Percentiles rank a stretch among this genome's conserved stretches.
These are phyloP conservation scores for Marchantia polymorpha DNA, from an alignment of 225 moss, liverwort and hornwort genomes.

Conservation along the genomic window DNA sequence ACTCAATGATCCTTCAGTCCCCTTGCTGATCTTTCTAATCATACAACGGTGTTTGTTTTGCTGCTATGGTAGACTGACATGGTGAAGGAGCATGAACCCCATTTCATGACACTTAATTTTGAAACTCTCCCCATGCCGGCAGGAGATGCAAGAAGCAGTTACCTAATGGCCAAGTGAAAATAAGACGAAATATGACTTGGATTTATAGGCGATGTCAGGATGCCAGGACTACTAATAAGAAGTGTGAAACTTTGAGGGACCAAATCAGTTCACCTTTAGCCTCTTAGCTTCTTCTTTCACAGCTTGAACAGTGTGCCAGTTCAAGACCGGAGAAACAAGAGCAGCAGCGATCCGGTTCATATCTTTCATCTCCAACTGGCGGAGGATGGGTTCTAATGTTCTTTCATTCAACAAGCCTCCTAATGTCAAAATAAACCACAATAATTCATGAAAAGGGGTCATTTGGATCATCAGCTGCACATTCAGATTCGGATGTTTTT, in stretches of 20 bases:
- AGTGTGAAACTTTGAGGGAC: background rate
- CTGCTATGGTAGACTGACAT: no score
- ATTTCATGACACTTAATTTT: no score
- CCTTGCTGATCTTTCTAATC: no score
- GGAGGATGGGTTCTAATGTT: slow-evolving; percentile 54
- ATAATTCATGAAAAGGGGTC: slow-evolving; percentile 64
- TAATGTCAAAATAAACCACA: slow-evolving; percentile 75
- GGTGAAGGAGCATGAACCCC: no score
- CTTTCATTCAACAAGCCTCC: slow-evolving; percentile 65
- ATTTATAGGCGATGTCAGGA: background rate
- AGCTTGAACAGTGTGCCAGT: slow-evolving; percentile 84
- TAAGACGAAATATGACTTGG: background rate
- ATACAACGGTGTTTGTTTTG: no score
- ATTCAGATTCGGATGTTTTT: slow-evolving; percentile 67
- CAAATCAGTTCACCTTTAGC: slow-evolving; percentile 31
- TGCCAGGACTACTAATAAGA: background rate
- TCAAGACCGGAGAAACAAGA: slow-evolving; percentile 64
- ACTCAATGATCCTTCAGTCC: no score
- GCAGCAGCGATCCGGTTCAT: slow-evolving; percentile 60
- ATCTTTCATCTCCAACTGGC: slow-evolving; percentile 40
- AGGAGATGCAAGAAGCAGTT: no score
- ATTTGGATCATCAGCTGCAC: slow-evolving; percentile 83
- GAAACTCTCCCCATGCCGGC: no score
- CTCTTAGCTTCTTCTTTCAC: slow-evolving; percentile 58
- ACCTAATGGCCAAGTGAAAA: no score